Percentiles rank a stretch among this genome's conserved stretches.
phyloP scores from a whole-genome alignment of 148 eudicot species.

The Nepenthes mirabilis region DNA sequence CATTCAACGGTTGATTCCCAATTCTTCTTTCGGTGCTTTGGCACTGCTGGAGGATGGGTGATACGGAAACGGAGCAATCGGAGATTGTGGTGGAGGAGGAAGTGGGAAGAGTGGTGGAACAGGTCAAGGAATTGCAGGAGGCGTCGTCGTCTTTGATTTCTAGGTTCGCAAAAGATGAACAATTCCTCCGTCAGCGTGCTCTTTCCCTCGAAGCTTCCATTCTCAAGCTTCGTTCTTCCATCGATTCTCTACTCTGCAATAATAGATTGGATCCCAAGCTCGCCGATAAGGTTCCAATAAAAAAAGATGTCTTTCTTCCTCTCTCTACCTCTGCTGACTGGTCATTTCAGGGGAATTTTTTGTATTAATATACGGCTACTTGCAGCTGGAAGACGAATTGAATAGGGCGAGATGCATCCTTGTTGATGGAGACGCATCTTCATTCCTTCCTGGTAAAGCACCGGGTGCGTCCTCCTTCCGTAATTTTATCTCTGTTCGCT shows the following conservation, averaged over 20 bases:
- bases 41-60: background rate
- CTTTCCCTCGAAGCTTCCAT: conserved; percentile 47
- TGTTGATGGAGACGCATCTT: conserved; percentile 87
- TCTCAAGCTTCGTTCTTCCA: conserved; percentile 32
- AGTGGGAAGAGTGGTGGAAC: conserved; percentile 41
- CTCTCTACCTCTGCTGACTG: conserved; percentile 1
- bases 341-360: background rate
- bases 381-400: conserved; percentile 76
- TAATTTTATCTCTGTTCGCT: background rate
- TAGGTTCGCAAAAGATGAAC: conserved; percentile 50
- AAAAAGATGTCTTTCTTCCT: no score
- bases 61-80: conserved; percentile 2
- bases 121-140: conserved; percentile 82
- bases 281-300: conserved; percentile 36
- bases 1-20: no score
- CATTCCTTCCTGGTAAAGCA: conserved; percentile 72
- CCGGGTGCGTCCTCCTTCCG: conserved; percentile 26
- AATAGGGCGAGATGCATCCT: conserved; percentile 52
- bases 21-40: no score
- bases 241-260: conserved; percentile 18
- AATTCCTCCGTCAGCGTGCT: conserved; percentile 49
- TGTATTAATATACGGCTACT: background rate
- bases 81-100: conserved; percentile 30
- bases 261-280: conserved; percentile 33
- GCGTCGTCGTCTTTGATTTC: conserved; percentile 53